phyloP scores from a whole-genome alignment of 768 basidiomycete genomes.

The Suillus spraguei region DNA sequence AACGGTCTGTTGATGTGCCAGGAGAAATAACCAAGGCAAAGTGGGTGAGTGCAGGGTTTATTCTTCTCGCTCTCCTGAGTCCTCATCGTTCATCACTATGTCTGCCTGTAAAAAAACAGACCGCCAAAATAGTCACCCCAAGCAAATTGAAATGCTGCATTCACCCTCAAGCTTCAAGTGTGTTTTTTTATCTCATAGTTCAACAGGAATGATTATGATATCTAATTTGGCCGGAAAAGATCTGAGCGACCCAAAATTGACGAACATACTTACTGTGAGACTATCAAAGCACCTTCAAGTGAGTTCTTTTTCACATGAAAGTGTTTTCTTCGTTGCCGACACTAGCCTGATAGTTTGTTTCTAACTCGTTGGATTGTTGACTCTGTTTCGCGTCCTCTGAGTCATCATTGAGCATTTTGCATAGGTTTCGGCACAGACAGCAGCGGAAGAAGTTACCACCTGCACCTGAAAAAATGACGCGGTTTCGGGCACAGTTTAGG shows the following conservation, averaged over 20 bases:
- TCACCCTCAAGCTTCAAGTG: not conserved
- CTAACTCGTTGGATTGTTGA: too few relatives aligned
- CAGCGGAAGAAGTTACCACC: constrained; percentile 49
- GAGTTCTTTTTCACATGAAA: too few relatives aligned
- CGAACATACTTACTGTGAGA: too few relatives aligned
- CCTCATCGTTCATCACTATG: too few relatives aligned
- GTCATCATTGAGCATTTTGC: too few relatives aligned
- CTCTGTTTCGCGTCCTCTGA: too few relatives aligned
- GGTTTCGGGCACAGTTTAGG: constrained; percentile 65
- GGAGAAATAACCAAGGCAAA: not conserved
- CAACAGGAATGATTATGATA: not conserved
- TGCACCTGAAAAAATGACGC: constrained; percentile 70
- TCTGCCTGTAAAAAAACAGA: not conserved
- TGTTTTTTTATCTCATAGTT: not conserved
- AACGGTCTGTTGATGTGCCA: not conserved
- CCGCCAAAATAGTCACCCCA: not conserved
- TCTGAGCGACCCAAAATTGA: not conserved
- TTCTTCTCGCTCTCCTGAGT: not conserved
- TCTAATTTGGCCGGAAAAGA: not conserved
- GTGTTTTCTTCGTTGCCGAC: too few relatives aligned
- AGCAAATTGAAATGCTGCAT: not conserved
- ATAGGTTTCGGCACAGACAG: constrained; percentile 51
- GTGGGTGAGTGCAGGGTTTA: not conserved
- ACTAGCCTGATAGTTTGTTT: too few relatives aligned
- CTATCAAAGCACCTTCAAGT: constrained; percentile 15